These are phyloP conservation scores for Arthrobotrys sinensis DNA, from an alignment of 2,329 filamentous ascomycete genomes.

Conservation along the genomic window DNA sequence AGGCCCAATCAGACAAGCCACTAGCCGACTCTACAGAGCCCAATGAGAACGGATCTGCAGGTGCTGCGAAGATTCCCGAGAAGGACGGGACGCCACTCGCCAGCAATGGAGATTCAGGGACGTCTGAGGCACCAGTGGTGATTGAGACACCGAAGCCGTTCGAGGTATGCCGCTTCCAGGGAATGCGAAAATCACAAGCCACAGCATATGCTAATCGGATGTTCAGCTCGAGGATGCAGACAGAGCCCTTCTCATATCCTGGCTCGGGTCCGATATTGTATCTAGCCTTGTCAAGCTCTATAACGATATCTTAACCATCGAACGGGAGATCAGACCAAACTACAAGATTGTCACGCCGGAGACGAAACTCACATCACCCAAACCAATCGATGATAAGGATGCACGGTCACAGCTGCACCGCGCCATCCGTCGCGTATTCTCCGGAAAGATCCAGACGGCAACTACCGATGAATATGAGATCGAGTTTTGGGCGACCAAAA, in stretches of 20 bases:
- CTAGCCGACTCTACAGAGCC: conserved; percentile 47
- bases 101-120: conserved; percentile 20
- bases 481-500: conserved; percentile 64
- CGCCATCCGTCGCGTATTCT: conserved; percentile 82
- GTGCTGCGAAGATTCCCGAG: conserved; percentile 15
- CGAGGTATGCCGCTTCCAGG: conserved; percentile 29
- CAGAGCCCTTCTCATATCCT: conserved; percentile 67
- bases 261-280: conserved; percentile 72
- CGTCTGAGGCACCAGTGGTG: conserved; percentile 18
- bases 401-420: conserved; percentile 77
- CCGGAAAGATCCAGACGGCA: conserved; percentile 81
- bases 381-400: conserved; percentile 74
- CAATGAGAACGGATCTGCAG: conserved; percentile 31
- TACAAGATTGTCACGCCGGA: conserved; percentile 73
- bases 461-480: conserved; percentile 69
- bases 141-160: conserved; percentile 31
- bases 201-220: conserved; percentile 22
- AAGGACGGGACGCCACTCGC: conserved; percentile 2
- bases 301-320: conserved; percentile 63
- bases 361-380: conserved; percentile 72
- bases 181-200: neutral
- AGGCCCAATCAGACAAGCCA: conserved; percentile 55
- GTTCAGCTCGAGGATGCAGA: conserved; percentile 67
- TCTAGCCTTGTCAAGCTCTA: conserved; percentile 73
- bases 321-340: conserved; percentile 68